phyloP scores from a whole-genome alignment of 257 asterid species.

The Solanum rostratum region DNA sequence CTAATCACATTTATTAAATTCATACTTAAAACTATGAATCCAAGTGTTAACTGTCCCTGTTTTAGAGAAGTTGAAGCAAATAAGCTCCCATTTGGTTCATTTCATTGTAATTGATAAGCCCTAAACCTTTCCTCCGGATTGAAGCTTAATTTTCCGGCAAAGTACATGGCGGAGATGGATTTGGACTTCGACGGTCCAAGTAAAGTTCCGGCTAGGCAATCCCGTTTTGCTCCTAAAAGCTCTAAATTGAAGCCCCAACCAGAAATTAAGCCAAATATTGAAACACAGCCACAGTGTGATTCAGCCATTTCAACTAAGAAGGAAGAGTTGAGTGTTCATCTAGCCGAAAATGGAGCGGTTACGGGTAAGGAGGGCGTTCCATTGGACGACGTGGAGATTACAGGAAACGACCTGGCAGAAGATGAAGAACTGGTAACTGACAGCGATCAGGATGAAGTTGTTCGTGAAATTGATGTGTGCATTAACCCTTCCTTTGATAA shows the following conservation, averaged over 20 bases:
- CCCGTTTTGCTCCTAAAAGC: conserved; percentile 66
- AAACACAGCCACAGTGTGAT: neutral
- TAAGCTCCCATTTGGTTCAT: conserved; percentile 11
- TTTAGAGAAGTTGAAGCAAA: too few relatives aligned
- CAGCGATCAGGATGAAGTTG: conserved; percentile 35
- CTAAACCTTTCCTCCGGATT: neutral
- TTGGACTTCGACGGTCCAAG: conserved; percentile 32
- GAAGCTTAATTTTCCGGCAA: neutral
- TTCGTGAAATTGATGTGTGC: conserved; percentile 72
- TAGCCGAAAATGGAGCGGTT: neutral
- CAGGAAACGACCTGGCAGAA: neutral
- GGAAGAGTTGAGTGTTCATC: conserved; percentile 17
- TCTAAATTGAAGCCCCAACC: conserved; percentile 29
- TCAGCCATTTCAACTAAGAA: conserved; percentile 11
- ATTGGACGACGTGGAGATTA: conserved; percentile 32
- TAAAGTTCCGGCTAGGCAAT: conserved; percentile 18
- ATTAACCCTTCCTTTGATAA: conserved; percentile 40
- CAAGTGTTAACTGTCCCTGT: too few relatives aligned
- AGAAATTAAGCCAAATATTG: conserved; percentile 15
- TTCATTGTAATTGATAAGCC: neutral
- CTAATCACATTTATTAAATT: too few relatives aligned
- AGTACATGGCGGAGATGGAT: conserved; percentile 44
- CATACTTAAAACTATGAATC: too few relatives aligned
- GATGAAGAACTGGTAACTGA: conserved; percentile 13
- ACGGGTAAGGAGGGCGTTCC: neutral